Evolutionary conservation across 106 monocot species (phyloP).

Genomic region (Acorus gramineus): DNA sequence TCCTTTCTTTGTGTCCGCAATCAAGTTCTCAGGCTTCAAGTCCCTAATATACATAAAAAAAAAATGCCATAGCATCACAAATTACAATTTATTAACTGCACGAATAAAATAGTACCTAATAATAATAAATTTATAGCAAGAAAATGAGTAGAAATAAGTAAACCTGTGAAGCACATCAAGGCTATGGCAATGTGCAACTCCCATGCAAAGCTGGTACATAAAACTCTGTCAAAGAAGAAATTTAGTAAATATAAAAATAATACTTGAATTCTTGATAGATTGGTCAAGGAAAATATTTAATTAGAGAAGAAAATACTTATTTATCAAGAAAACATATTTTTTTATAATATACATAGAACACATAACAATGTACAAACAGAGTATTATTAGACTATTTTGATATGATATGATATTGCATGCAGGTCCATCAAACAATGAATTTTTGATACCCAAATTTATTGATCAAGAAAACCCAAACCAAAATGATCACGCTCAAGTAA

Average conservation of each 20-base stretch:
- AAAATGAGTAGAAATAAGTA: neutral
- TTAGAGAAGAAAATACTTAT: too few species aligned
- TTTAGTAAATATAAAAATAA: too few species aligned
- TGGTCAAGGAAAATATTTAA: too few species aligned
- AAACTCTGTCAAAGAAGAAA: constrained; percentile 57
- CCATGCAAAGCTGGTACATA: constrained; percentile 90
- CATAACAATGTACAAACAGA: too few species aligned
- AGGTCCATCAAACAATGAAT: neutral
- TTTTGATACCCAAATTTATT: too few species aligned
- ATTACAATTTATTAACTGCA: neutral
- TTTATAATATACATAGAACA: too few species aligned
- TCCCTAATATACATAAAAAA: constrained; percentile 38
- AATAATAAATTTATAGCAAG: too few species aligned
- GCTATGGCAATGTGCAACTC: constrained; percentile 92
- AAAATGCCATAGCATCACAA: neutral
- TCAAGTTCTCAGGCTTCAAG: constrained; percentile 90
- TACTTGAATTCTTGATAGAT: too few species aligned
- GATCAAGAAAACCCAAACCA: too few species aligned
- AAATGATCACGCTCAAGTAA: too few species aligned
- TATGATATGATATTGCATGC: neutral
- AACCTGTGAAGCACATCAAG: constrained; percentile 98
- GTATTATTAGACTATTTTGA: too few species aligned
- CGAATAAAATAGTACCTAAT: neutral
- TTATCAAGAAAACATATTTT: too few species aligned
- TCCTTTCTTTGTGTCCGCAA: constrained; percentile 91